phyloP scores from a whole-genome alignment of 495 filamentous ascomycete genomes.

The Sporormia fimetaria region DNA sequence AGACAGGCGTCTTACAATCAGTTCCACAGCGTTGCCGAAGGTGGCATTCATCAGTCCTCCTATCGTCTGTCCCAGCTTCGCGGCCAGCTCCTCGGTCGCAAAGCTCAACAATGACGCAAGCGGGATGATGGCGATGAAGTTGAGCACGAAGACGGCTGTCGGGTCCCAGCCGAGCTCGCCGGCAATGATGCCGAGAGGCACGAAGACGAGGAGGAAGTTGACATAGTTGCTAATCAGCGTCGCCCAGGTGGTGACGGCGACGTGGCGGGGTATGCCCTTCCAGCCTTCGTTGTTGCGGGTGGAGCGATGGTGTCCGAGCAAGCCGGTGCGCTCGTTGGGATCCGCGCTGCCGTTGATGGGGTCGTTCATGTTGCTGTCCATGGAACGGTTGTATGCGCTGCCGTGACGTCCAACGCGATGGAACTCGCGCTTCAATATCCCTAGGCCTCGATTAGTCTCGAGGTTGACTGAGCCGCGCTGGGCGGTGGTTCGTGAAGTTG shows the following conservation, averaged over 20 bases:
- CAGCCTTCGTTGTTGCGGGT: conserved; percentile 33
- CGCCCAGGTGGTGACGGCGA: conserved; percentile 41
- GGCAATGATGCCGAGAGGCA: conserved; percentile 76
- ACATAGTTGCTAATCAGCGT: conserved; percentile 60
- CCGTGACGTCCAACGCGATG: conserved; percentile 10
- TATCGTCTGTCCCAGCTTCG: conserved; percentile 74
- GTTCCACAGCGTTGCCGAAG: conserved; percentile 95
- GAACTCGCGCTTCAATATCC: conserved; percentile 18
- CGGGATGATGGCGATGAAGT: conserved; percentile 93
- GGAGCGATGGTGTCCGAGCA: background rate
- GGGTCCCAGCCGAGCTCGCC: conserved; percentile 63
- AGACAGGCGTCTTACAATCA: conserved; percentile 58
- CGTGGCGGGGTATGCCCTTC: conserved; percentile 46
- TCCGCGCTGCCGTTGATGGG: conserved; percentile 2
- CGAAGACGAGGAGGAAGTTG: conserved; percentile 79
- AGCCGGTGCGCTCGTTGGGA: conserved; percentile 9
- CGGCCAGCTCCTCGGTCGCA: conserved; percentile 85
- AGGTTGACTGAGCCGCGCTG: too few relatives aligned
- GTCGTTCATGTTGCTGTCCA: background rate
- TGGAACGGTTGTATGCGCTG: background rate
- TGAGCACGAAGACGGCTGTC: conserved; percentile 69
- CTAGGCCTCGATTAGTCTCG: conserved; percentile 2
- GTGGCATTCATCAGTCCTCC: conserved; percentile 92
- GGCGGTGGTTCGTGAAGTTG: too few relatives aligned
- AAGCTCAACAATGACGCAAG: conserved; percentile 87